phyloP scores from a whole-genome alignment of 805 yeast genomes.

The Hanseniaspora meyeri region DNA sequence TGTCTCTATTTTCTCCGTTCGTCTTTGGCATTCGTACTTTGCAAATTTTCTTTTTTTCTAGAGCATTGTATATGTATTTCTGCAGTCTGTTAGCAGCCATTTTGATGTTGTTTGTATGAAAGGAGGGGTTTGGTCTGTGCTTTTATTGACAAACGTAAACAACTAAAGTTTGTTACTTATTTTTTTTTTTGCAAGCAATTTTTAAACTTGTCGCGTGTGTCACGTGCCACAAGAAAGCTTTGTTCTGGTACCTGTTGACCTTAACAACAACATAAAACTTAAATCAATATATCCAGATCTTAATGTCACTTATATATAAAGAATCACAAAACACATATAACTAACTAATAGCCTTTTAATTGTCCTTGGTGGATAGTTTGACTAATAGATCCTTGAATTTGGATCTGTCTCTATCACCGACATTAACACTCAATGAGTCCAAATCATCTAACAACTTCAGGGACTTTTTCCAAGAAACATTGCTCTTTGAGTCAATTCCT shows the following conservation, averaged over 20 bases:
- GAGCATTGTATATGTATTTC: conserved; percentile 2
- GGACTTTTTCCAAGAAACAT: conserved; percentile 72
- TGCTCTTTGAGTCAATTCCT: conserved; percentile 44
- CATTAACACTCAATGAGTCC: conserved; percentile 31
- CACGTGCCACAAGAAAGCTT: too few species aligned
- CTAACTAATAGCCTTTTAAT: neutral
- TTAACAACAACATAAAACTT: too few species aligned
- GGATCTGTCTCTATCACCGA: conserved; percentile 48
- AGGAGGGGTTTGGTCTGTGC: neutral
- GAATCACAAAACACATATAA: too few species aligned
- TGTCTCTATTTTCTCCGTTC: neutral
- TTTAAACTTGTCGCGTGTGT: too few species aligned
- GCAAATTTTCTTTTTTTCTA: conserved; percentile 7
- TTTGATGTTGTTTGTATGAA: neutral
- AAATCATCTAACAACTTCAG: conserved; percentile 33
- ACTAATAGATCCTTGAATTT: conserved; percentile 55
- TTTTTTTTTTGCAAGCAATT: neutral
- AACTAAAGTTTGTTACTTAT: neutral
- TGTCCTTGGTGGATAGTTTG: conserved; percentile 29
- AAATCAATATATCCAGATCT: too few species aligned
- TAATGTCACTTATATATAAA: too few species aligned
- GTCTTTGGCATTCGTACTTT: conserved; percentile 11
- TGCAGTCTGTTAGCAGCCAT: conserved; percentile 6
- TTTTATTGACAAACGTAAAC: too few species aligned
- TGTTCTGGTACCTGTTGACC: too few species aligned